Base-by-base conservation (phyloP, 225 moss, liverwort and hornwort genomes). In the Takakia lepidozioides region DNA sequence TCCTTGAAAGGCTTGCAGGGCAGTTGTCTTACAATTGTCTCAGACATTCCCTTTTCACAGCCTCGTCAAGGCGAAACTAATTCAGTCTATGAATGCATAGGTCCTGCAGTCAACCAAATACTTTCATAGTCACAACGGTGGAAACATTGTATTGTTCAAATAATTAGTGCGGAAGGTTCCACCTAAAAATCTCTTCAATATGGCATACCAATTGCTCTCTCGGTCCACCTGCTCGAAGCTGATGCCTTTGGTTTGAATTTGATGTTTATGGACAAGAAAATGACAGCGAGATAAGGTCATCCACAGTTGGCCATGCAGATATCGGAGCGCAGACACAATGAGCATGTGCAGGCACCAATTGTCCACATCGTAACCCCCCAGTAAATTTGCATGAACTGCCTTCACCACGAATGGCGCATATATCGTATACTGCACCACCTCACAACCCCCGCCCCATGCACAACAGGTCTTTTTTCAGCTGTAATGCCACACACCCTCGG, bases 281-380 rank as follows among this genome's bases (percentile, higher is more conserved):
- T 88, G 75, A 42, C 78, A 75, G 5, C 92, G 62, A 14, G 88
- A 88, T 10, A 78, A 29, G 48, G 68, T 75, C 80, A 75, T 81
- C 92, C 92, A 93, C 0, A 51, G 16, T 49, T 88, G 88, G 10
- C 59, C 78, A 10, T 70, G 75, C 23, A 78, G 3, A 23, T 82
- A 59, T 1, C 92, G 88, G 19, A 88, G 46, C 0, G 34, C 24
- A 1, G 75, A 68, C 0, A 19, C 68, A 25, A 73, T 29, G 16
- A 93, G 23, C 85, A 93, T 93, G 53, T 93, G 92, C 19, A 78
- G 67, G 43, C 88, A 83, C 83, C 85, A 93, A 25, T 85, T 88
- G 70, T 98, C 90, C 15, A 58, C 67, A 21, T 87, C 90, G n/a
- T 70, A 59, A 6, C 95, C 90, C 0, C 78, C 89, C 2, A 77